Base-by-base conservation (phyloP, 2,329 filamentous ascomycete species). In the Sclerotiophoma versabilis region DNA sequence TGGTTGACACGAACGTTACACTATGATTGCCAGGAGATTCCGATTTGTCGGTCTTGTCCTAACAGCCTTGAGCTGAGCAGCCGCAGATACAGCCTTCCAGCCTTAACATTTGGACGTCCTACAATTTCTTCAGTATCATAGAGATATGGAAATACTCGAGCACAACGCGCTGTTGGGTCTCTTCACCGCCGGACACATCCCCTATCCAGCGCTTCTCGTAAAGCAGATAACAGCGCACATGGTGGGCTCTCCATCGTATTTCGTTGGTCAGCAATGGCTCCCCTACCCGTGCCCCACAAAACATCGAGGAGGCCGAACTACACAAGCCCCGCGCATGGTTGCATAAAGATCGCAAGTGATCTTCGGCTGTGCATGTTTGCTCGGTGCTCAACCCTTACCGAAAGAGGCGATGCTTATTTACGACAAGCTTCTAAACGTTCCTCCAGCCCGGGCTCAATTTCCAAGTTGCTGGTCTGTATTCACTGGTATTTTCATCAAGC, bases 1-100 rank as follows among this genome's bases (percentile, higher is more conserved):
- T 48, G 54, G 46, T 52, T 57, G 58, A 54, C 53, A 50, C 42
- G 54, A 58, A 54, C 54, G 58, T 63, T 58, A 48, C 52, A 54
- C 57, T 57, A 57, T 23, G 30, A 47, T 15, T 19, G 23, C 36
- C 36, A 19, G 6, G 14, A 7, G 15, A 20, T 46, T 29, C 27
- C 45, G 23, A 33, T 47, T 43, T 38, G 43, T 37, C 36, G 36
- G 17, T 29, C 17, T 36, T 4, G 29, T 34, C 27, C n/a, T n/a
- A 42, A 25, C 42, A 41, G 38, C 37, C 12, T 14, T 46, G 42
- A 23, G 36, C 39, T 30, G 20, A 39, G 43, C 51, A 62, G 56
- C 48, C 45, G 19, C 29, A 4, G 7, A 19, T n/a, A 27, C 44
- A 49, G 45, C 33, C 26, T 45, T 33, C 15, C 41, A 39, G 25